Conservation (phyloP, 257 asterid species). For the Gentiana macrophylla region DNA sequence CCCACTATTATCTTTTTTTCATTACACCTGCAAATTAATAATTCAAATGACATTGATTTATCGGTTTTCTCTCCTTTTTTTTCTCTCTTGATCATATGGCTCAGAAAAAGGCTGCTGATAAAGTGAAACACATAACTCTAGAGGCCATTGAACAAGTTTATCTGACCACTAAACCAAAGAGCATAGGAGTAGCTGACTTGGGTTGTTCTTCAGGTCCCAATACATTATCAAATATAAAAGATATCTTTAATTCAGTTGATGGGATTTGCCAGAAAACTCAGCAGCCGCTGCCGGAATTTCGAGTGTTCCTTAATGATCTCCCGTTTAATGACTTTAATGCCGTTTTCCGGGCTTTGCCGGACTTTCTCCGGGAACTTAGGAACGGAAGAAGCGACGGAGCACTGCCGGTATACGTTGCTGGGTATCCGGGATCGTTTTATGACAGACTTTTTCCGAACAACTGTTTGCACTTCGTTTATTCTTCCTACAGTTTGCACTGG, state of each 20-base stretch:
- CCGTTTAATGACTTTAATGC: slow-evolving; percentile 83
- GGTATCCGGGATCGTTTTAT: slow-evolving; percentile 79
- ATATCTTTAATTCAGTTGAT: slow-evolving; percentile 34
- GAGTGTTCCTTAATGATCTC: slow-evolving; percentile 68
- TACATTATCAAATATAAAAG: slow-evolving; percentile 51
- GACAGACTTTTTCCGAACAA: slow-evolving; percentile 72
- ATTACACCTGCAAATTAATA: too few relatives aligned
- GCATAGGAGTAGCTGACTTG: slow-evolving; percentile 85
- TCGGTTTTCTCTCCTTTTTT: background rate
- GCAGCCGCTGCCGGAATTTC: slow-evolving; percentile 43
- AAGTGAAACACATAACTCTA: slow-evolving; percentile 48
- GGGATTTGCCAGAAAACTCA: slow-evolving; percentile 7
- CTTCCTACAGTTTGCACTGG: slow-evolving; percentile 91
- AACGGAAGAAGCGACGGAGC: slow-evolving; percentile 14
- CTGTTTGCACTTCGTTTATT: slow-evolving; percentile 59
- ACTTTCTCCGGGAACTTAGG: slow-evolving; percentile 34
- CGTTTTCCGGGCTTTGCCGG: slow-evolving; percentile 69
- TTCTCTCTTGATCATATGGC: background rate
- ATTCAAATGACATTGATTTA: too few relatives aligned
- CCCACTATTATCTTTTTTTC: too few relatives aligned
- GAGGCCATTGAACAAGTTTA: slow-evolving; percentile 37
- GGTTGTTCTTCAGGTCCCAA: slow-evolving; percentile 94
- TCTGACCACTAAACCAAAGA: slow-evolving; percentile 32
- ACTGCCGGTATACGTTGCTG: slow-evolving; percentile 52
- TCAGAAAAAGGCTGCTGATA: slow-evolving; percentile 73